Evolutionary conservation across 148 eudicot species (phyloP).

Genomic region (Talinum fruticosum): DNA sequence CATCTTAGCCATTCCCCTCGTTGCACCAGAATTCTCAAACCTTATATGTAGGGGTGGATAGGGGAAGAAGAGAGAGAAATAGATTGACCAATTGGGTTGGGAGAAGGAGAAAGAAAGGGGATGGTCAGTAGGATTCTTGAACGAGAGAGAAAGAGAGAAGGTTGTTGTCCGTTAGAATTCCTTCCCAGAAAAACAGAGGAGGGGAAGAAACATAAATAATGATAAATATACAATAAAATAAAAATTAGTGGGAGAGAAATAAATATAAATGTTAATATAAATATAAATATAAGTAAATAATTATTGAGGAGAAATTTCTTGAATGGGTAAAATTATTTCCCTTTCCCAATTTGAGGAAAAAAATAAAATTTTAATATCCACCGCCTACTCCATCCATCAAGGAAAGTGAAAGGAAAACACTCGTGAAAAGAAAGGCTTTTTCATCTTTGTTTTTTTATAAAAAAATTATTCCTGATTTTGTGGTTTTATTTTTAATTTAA

Average conservation of each 20-base stretch:
- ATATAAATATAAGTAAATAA: not conserved
- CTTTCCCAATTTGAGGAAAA: not conserved
- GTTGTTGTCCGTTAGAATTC: conserved; percentile 36
- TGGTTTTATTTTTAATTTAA: too few species aligned
- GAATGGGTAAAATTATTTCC: not conserved
- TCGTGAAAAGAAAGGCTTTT: too few species aligned
- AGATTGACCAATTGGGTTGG: not conserved
- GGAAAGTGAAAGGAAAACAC: too few species aligned
- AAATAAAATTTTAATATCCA: too few species aligned
- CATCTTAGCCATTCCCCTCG: not conserved
- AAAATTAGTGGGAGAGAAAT: not conserved
- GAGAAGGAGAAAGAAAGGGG: not conserved
- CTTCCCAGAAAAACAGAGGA: conserved; percentile 10
- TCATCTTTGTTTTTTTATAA: too few species aligned
- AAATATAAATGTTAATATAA: too few species aligned
- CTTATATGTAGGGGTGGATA: not conserved
- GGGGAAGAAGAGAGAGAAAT: conserved; percentile 2
- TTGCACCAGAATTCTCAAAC: not conserved
- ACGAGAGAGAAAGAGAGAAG: not conserved
- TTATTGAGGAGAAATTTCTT: not conserved
- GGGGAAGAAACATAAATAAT: not conserved
- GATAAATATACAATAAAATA: not conserved
- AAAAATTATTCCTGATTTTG: too few species aligned
- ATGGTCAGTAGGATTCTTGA: conserved; percentile 29
- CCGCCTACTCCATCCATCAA: too few species aligned